These are phyloP conservation scores for Phytophthora fragariae DNA, from an alignment of 352 stramenopile genomes.

Conservation along the genomic window DNA sequence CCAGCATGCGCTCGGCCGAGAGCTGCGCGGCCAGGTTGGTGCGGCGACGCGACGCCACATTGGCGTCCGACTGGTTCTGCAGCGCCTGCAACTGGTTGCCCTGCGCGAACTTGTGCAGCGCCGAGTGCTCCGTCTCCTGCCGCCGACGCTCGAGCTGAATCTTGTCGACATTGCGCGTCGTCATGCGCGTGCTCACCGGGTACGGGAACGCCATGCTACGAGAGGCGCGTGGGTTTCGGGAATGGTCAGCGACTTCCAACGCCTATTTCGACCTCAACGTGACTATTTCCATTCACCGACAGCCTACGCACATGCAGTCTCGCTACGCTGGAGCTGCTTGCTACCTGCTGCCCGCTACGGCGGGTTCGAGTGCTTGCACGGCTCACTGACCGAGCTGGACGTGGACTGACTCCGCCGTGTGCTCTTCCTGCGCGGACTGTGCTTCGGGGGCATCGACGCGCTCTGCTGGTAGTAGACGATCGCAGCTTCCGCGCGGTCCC, in stretches of 20 bases:
- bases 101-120: constrained; percentile 61
- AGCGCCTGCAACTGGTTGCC: constrained; percentile 67
- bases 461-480: constrained; percentile 39
- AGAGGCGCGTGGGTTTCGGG: constrained; percentile 13
- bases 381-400: constrained; percentile 30
- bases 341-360: constrained; percentile 1
- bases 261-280: background rate
- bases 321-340: background rate
- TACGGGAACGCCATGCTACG: constrained; percentile 65
- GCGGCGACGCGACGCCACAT: constrained; percentile 51
- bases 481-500: constrained; percentile 31
- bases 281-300: constrained; percentile 26
- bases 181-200: constrained; percentile 65
- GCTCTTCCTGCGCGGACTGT: constrained; percentile 22
- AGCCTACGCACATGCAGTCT: background rate
- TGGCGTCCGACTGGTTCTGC: constrained; percentile 73
- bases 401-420: constrained; percentile 36
- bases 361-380: constrained; percentile 24
- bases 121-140: constrained; percentile 65
- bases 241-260: background rate
- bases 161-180: constrained; percentile 69
- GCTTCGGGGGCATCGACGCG: constrained; percentile 25
- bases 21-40: constrained; percentile 71
- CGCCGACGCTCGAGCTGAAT: constrained; percentile 64
- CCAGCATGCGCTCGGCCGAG: constrained; percentile 74